Percentiles rank a stretch among this genome's conserved stretches.
phyloP scores from a whole-genome alignment of 164 flowering plant genomes.

The Hamamelis virginiana region DNA sequence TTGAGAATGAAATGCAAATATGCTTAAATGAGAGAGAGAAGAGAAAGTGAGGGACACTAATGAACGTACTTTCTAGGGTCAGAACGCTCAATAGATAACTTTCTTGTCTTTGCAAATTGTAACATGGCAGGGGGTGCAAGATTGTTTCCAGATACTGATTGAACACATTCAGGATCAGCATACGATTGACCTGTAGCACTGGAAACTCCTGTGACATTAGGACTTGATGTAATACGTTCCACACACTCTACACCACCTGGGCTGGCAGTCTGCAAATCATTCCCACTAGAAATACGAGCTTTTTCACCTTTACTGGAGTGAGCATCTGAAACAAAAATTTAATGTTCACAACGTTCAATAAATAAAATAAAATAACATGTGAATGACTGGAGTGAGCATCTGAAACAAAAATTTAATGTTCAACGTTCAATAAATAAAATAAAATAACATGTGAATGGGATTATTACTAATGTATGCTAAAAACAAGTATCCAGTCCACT shows the following conservation, averaged over 20 bases:
- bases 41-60: too few species aligned
- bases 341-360: too few species aligned
- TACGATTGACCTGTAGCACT: conserved; percentile 46
- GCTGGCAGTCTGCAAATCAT: conserved; percentile 26
- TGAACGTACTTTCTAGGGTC: conserved; percentile 75
- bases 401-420: conserved; percentile 14
- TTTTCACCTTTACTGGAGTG: conserved; percentile 40
- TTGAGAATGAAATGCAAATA: neutral
- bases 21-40: neutral
- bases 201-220: conserved; percentile 40
- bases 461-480: too few species aligned
- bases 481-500: too few species aligned
- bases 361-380: too few species aligned
- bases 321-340: conserved; percentile 32
- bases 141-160: conserved; percentile 52
- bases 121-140: conserved; percentile 57
- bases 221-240: conserved; percentile 40
- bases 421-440: neutral
- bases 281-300: conserved; percentile 33
- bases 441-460: too few species aligned
- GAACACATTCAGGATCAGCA: conserved; percentile 61
- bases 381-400: conserved; percentile 43
- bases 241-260: conserved; percentile 23
- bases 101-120: conserved; percentile 81
- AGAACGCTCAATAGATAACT: conserved; percentile 74